These are phyloP conservation scores for Eucalyptus tenuipes DNA, from an alignment of 345 rosid species.

Conservation along the genomic window DNA sequence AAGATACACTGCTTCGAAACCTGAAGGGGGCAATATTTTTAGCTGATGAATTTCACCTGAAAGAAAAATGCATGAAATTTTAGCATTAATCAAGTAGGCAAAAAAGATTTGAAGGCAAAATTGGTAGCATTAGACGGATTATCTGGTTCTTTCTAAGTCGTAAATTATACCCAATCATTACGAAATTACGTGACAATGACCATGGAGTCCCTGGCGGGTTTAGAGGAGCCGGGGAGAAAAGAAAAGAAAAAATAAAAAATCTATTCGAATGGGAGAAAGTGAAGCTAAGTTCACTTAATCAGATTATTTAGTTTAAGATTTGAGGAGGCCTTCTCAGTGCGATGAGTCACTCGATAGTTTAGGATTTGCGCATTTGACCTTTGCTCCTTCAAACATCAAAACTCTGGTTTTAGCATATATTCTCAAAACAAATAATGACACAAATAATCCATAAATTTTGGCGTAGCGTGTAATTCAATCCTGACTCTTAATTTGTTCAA, in stretches of 20 bases:
- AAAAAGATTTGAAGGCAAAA: neutral
- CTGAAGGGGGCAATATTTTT: neutral
- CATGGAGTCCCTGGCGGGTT: neutral
- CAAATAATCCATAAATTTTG: neutral
- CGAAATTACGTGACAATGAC: neutral
- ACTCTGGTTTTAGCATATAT: neutral
- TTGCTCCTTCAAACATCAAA: neutral
- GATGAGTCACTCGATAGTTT: neutral
- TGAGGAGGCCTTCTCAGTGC: neutral
- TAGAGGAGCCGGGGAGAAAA: neutral
- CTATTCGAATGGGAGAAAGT: neutral
- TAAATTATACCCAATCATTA: neutral
- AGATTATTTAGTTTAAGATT: neutral
- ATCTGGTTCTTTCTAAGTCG: neutral
- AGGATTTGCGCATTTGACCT: neutral
- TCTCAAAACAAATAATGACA: neutral
- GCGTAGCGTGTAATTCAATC: accelerated
- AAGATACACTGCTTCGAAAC: neutral
- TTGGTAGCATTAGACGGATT: neutral
- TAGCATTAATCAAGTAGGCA: neutral
- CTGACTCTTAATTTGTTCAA: accelerated
- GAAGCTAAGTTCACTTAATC: neutral
- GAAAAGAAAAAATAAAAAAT: neutral
- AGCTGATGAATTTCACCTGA: neutral
- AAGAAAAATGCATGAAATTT: neutral